Percentiles rank a stretch among this genome's conserved stretches.
Conservation (phyloP, 306 rosid species). For the Astragalus glycyphyllos region DNA sequence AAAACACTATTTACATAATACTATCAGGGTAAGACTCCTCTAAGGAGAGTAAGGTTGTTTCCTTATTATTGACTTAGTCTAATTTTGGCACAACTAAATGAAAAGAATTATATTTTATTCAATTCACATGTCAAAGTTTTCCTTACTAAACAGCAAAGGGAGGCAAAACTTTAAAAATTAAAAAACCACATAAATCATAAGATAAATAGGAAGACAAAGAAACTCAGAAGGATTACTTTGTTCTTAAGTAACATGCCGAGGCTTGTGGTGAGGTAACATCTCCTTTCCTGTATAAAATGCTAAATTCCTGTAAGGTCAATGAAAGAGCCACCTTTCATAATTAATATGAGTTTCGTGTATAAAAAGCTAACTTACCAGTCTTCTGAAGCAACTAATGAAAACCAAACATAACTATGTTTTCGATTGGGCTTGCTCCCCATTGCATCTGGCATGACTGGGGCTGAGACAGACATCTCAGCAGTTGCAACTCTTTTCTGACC, state of each 20-base stretch:
- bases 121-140: conserved; percentile 13
- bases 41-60: neutral
- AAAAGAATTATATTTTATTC: conserved; percentile 19
- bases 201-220: conserved; percentile 29
- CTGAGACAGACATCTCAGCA: conserved; percentile 57
- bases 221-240: conserved; percentile 61
- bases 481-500: conserved; percentile 67
- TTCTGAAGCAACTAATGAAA: conserved; percentile 85
- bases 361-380: conserved; percentile 61
- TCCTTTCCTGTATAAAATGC: conserved; percentile 73
- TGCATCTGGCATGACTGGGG: conserved; percentile 65
- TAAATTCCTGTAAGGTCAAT: conserved; percentile 24
- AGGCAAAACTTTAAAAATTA: neutral
- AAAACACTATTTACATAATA: neutral
- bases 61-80: conserved; percentile 6
- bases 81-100: conserved; percentile 23
- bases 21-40: neutral
- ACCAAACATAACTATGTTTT: conserved; percentile 78
- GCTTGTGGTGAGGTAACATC: conserved; percentile 82
- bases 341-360: conserved; percentile 2
- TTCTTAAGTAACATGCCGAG: conserved; percentile 78
- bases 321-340: conserved; percentile 7
- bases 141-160: neutral
- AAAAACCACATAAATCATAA: neutral
- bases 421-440: conserved; percentile 52